A percentile compares a stretch with the other conserved stretches of the same genome.
Conservation (phyloP, 2,329 filamentous ascomycete genomes). For the Zymoseptoria tritici region DNA sequence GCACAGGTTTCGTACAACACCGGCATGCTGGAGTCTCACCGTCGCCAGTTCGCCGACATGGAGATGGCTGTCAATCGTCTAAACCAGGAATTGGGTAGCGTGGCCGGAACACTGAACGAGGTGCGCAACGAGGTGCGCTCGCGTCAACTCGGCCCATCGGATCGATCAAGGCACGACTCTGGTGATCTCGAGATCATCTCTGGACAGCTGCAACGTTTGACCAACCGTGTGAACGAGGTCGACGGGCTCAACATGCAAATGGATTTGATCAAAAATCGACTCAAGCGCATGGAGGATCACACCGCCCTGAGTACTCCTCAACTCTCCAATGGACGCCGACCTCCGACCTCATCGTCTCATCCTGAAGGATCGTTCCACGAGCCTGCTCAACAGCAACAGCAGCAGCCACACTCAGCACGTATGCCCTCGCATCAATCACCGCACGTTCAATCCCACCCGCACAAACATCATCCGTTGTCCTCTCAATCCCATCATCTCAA, state of each 20-base stretch:
- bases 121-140: constrained; percentile 31
- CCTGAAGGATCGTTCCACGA: not conserved
- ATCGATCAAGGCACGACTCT: constrained; percentile 19
- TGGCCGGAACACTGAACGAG: constrained; percentile 30
- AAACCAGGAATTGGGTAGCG: constrained; percentile 33
- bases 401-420: not conserved
- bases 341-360: not conserved
- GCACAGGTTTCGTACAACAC: constrained; percentile 44
- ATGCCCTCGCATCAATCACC: not conserved
- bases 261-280: constrained; percentile 42
- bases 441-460: not conserved
- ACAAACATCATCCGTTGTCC: not conserved
- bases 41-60: constrained; percentile 36
- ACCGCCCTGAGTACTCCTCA: constrained; percentile 7
- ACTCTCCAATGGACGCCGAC: not conserved
- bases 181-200: constrained; percentile 40
- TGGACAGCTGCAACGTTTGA: constrained; percentile 31
- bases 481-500: constrained; percentile 2
- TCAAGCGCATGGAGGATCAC: constrained; percentile 30
- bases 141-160: constrained; percentile 15
- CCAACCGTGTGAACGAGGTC: constrained; percentile 39
- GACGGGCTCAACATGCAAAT: constrained; percentile 41
- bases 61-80: constrained; percentile 34
- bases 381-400: not conserved
- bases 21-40: constrained; percentile 33